A percentile compares a stretch with the other conserved stretches of the same genome.
phyloP scores from a whole-genome alignment of 1,139 yeast species.

The Diutina rugosa region DNA sequence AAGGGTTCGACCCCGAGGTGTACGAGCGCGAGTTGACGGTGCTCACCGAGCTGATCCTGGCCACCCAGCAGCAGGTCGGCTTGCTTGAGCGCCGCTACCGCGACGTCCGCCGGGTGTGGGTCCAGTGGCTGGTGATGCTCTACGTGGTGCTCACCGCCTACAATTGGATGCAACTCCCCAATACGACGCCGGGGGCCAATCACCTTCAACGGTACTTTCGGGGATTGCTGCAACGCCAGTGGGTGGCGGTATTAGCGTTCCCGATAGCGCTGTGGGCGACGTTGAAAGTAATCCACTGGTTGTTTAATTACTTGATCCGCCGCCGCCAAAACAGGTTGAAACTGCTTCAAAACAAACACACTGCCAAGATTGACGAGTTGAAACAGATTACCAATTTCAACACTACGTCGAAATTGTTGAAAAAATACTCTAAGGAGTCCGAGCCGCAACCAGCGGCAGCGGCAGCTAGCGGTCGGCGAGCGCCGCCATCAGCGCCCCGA shows the following conservation, averaged over 20 bases:
- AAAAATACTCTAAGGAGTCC: slow-evolving; percentile 41
- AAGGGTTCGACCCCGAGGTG: slow-evolving; percentile 33
- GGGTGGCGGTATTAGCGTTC: slow-evolving; percentile 11
- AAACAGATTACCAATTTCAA: slow-evolving; percentile 71
- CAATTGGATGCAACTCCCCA: slow-evolving; percentile 4
- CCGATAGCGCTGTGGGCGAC: slow-evolving; percentile 18
- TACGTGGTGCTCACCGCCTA: slow-evolving; percentile 21
- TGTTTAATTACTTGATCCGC: slow-evolving; percentile 14
- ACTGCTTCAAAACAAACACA: slow-evolving; percentile 25
- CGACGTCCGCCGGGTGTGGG: slow-evolving; percentile 10
- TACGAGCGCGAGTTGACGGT: slow-evolving; percentile 39
- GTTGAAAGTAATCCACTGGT: slow-evolving; percentile 10
- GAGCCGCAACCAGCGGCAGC: neutral
- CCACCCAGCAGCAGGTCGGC: slow-evolving; percentile 18
- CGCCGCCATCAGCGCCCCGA: neutral
- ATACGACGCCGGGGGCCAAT: neutral
- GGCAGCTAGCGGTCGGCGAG: neutral
- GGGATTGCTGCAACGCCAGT: slow-evolving; percentile 12
- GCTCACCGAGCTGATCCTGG: slow-evolving; percentile 25
- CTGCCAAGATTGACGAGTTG: slow-evolving; percentile 55
- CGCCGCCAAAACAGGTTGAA: slow-evolving; percentile 3
- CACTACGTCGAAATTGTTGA: slow-evolving; percentile 60
- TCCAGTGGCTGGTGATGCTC: slow-evolving; percentile 15
- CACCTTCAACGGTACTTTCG: neutral
- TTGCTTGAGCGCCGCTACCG: neutral